Evolutionary conservation across 83 land plant genomes (phyloP).

Genomic region (Larix sibirica): DNA sequence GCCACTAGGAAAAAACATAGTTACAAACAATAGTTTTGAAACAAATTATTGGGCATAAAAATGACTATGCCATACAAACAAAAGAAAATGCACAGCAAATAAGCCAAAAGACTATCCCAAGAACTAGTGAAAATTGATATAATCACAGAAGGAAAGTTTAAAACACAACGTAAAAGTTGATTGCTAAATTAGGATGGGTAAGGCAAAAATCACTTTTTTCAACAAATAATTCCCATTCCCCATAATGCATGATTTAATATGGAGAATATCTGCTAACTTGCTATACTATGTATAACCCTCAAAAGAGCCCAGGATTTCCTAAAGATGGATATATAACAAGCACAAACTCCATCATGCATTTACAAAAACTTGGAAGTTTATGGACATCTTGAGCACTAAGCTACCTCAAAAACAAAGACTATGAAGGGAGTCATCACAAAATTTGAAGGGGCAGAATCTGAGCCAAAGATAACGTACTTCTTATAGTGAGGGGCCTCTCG

Average conservation of each 20-base stretch:
- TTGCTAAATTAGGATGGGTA: not conserved
- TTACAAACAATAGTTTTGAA: not conserved
- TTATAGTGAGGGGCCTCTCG: slow-evolving; percentile 97
- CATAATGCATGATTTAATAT: not conserved
- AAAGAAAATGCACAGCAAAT: not conserved
- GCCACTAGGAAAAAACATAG: not conserved
- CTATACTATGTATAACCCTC: not conserved
- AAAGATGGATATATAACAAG: not conserved
- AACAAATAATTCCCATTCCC: not conserved
- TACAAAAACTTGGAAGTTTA: not conserved
- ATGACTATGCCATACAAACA: not conserved
- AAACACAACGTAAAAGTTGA: not conserved
- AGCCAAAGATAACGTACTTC: slow-evolving; percentile 45
- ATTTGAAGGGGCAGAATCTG: not conserved
- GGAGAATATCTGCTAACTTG: not conserved
- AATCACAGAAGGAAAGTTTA: not conserved
- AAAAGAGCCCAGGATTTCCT: not conserved
- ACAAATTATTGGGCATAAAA: not conserved
- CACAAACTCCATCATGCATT: not conserved
- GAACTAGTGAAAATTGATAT: not conserved
- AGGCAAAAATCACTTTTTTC: not conserved
- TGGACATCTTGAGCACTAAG: not conserved
- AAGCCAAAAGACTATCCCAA: not conserved
- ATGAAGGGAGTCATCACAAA: not conserved
- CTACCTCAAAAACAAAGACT: not conserved